Conservation (phyloP, 331 rosid genomes). For the Phaseolus coccineus region DNA sequence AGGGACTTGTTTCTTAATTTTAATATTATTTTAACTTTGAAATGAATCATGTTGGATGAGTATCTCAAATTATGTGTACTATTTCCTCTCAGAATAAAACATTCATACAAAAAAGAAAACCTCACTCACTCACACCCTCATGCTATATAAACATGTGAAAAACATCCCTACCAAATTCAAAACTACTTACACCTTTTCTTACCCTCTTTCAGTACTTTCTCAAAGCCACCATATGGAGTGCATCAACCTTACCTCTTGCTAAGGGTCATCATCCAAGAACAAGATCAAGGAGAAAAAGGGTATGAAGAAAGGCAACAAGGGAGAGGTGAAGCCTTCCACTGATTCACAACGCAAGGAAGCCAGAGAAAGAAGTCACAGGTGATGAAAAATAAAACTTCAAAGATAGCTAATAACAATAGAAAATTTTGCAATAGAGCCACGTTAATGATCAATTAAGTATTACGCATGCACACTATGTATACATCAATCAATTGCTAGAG, state of each 20-base stretch:
- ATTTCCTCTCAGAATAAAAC: too few species aligned
- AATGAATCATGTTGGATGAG: too few species aligned
- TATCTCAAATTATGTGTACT: too few species aligned
- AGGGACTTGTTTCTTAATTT: too few species aligned
- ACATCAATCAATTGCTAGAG: slow-evolving; percentile 17
- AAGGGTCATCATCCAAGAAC: too few species aligned
- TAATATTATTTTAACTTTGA: too few species aligned
- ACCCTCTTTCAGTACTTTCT: not conserved
- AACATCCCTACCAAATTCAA: slow-evolving; percentile 8
- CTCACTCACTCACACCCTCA: not conserved
- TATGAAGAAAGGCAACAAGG: too few species aligned
- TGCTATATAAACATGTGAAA: slow-evolving; percentile 38
- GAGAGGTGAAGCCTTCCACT: too few species aligned
- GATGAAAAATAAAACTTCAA: not conserved
- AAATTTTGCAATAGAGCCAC: not conserved
- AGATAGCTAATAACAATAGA: not conserved
- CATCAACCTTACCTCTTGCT: slow-evolving; percentile 13
- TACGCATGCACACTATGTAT: not conserved
- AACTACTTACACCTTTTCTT: slow-evolving; percentile 16
- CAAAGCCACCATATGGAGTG: slow-evolving; percentile 44
- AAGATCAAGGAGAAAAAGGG: too few species aligned
- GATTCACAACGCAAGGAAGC: too few species aligned
- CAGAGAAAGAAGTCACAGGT: too few species aligned
- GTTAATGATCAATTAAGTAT: not conserved
- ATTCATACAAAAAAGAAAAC: too few species aligned